Base-by-base conservation (phyloP, 306 rosid genomes). In the Medicago arabica region DNA sequence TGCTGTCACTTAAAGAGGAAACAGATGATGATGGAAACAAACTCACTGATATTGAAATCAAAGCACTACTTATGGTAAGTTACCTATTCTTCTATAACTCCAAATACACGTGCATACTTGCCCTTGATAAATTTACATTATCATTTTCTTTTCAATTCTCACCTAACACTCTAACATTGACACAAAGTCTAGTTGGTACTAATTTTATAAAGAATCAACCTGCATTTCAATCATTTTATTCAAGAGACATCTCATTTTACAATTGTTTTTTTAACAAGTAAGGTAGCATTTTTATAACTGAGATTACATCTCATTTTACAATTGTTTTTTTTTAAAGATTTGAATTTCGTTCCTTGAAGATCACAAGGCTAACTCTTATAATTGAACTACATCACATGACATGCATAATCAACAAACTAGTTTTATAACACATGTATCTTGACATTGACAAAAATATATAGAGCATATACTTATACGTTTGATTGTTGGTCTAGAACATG, bases 1-100 rank as follows among this genome's bases (percentile, higher is more conserved):
- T 94, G 75, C 72, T 94, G 39, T 85, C 91, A 0, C 76, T 84
- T 1, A 82, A 82, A 65, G 88, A 87, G 0, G 72, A 5, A 5
- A 63, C 58, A 0, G 78, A 72, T 0, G 86, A 77, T 13, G 90
- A 78, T 6, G 97, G 86, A 7, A 83, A 38, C 11, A 85, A 77
- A 61, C 89, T 94, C 36, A 87, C 87, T 0, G 85, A 91, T 55
- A 85, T 81, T 0, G 96, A 91, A 61, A 90, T 94, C 34, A 94
- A 94, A 78, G 97, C 95, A 9, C 23, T 94, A 5, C 93, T 94
- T 63, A 28, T 94, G 96, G 96, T 94, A 67, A 3, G 71, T 67
- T 21, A 84, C 0, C 2, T 9, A 46, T 18, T 36, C 47, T 70
- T 70, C 36, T 51, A 17, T 6, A 44, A 44, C 57, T 9, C 14